Base-by-base conservation (phyloP, 1,284 basidiomycete species). In the Cryptococcus hybrid region DNA sequence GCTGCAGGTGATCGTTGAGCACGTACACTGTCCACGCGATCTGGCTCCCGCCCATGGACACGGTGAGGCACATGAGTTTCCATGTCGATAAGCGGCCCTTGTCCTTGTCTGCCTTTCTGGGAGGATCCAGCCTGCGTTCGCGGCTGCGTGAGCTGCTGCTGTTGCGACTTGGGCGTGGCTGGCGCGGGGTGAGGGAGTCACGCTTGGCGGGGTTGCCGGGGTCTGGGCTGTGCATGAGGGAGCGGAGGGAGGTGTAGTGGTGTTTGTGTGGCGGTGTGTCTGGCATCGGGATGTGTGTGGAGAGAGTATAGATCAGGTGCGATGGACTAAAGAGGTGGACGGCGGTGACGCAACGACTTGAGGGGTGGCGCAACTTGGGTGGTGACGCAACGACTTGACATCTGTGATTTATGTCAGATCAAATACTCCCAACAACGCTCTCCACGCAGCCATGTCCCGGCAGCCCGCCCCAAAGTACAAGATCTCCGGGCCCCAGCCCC, bases 31-130 rank as follows among this genome's bases (percentile, higher is more conserved):
- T 71, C 71, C 73, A 76, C 12, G 72, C 76, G 48, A 74, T 75
- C 79, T 97, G 94, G 38, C 93, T 90, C 8, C 95, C 94, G 34
- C 80, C 81, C 66, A 84, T 79, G 3, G 81, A 80, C 6, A 83
- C 65, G 0, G 82, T 83, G 48, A 84, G 73, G 15, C 78, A 75
- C 57, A 82, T 74, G 62, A 82, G 75, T 37, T 73, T 73, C 61
- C 72, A 70, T 11, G 67, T 57, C 35, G 70, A 72, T 58, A 79
- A 62, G 51, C 65, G 62, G 15, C 59, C 61, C 49, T 66, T 70
- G 54, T 53, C 55, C 51, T 63, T 56, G 24, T 58, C 58, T 24
- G 40, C 47, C 45, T 55, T 56, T 49, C 53, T 64, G 37, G 52
- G 45, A 9, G 45, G 43, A 34, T 53, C 54, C 52, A 38, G 48